Percentiles rank a stretch among this genome's conserved stretches.
Evolutionary conservation across 2,329 filamentous ascomycete genomes (phyloP).

Genomic region (Epichloe baconii): DNA sequence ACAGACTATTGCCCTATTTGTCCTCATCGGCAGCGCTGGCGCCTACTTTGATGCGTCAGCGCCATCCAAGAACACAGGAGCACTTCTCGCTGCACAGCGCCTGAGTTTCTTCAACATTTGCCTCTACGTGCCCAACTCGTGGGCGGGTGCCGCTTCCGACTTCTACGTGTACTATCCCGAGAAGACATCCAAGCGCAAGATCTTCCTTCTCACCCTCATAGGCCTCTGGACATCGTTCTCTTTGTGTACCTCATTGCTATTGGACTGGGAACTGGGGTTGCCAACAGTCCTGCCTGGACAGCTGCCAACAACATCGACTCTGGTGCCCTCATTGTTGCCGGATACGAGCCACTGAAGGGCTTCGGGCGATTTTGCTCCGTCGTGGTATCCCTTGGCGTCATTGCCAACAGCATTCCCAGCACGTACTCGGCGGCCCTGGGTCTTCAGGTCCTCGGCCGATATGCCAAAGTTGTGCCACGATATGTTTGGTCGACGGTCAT

Average conservation of each 20-base stretch:
- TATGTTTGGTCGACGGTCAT: conserved; percentile 40
- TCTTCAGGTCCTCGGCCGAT: conserved; percentile 44
- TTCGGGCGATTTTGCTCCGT: conserved; percentile 47
- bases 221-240: conserved; percentile 51
- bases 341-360: conserved; percentile 37
- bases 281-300: conserved; percentile 34
- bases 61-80: conserved; percentile 46
- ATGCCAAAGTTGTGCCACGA: conserved; percentile 37
- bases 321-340: conserved; percentile 43
- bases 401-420: conserved; percentile 43
- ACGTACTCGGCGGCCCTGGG: conserved; percentile 46
- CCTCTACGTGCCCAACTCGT: conserved; percentile 37
- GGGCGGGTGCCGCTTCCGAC: conserved; percentile 63
- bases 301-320: conserved; percentile 37
- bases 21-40: conserved; percentile 55
- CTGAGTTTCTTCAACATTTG: conserved; percentile 60
- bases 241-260: conserved; percentile 52
- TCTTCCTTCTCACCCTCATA: conserved; percentile 56
- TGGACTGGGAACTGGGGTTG: conserved; percentile 37
- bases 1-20: conserved; percentile 60
- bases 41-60: conserved; percentile 48
- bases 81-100: conserved; percentile 44
- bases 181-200: conserved; percentile 40
- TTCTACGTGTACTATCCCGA: conserved; percentile 70
- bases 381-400: conserved; percentile 37